Evolutionary conservation across 2,329 filamentous ascomycete genomes (phyloP), one percentile per base, ranked within the genome.

Genomic region (Colletotrichum chrysophilum): DNA sequence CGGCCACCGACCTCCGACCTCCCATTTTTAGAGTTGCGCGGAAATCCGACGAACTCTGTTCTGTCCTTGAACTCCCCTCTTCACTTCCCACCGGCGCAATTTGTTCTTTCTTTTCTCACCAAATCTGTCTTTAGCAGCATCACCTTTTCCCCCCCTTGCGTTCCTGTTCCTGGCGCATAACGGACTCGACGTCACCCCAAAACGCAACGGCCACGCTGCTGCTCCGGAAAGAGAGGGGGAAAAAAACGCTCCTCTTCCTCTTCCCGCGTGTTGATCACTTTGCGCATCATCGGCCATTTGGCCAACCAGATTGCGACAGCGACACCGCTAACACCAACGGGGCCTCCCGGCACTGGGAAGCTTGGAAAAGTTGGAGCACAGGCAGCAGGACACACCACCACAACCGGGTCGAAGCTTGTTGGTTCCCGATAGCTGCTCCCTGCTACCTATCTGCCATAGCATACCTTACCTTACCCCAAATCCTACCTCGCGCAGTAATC

Each of bases 341-440:
- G 58, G 64, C 18, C 65, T 52, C n/a, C 71, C 48, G 48, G 67
- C 67, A 71, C 60, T 52, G 10, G 71, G 30, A 21, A 12, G 14
- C 13, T 36, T 12, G 18, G 3, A 13, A 13, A 61, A 18, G 28
- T 36, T 52, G 43, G 43, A 66, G 24, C 48, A 32, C 48, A 70
- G 21, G 60, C 32, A 34, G 16, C 24, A 65, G 18, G 48, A 43
- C 30, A 36, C 61, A 30, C 30, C 18, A 62, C n/a, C 30, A 36
- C 58, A 16, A 32, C 71, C 48, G 38, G 67, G 71, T 66, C 36
- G 52, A 70, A 66, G 72, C 72, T 62, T 75, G 68, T 66, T 72
- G 14, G 4, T 48, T 61, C 18, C 74, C 64, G 32, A 65, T 28
- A 76, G 74, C 70, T 69, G 48, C 70, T 74, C 74, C 70, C 26